phyloP scores from a whole-genome alignment of 2,329 filamentous ascomycete species.

The Fusarium succisae region DNA sequence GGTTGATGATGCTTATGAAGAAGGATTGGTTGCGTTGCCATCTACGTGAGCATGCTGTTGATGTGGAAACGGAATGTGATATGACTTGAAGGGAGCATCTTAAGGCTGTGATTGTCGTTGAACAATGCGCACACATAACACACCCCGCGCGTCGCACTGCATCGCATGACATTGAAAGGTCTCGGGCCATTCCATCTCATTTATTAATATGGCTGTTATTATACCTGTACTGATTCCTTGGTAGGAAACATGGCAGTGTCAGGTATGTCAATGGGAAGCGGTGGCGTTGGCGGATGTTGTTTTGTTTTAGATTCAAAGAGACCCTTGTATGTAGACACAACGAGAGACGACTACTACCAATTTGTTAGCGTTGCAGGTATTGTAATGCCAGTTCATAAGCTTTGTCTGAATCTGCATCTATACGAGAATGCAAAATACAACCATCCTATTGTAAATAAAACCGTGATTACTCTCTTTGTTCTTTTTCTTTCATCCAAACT shows the following conservation, averaged over 20 bases:
- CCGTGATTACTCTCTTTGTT: background rate
- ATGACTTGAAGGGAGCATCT: slow-evolving; percentile 12
- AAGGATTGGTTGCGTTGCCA: slow-evolving; percentile 1
- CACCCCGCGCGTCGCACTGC: slow-evolving; percentile 4
- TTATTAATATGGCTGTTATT: background rate
- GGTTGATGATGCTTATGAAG: slow-evolving; percentile 2
- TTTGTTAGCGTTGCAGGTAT: background rate
- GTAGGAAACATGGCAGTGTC: slow-evolving; percentile 12
- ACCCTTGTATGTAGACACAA: background rate
- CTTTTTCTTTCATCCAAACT: background rate
- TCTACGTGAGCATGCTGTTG: slow-evolving; percentile 18
- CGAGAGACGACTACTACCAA: background rate
- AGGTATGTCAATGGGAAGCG: slow-evolving; percentile 17
- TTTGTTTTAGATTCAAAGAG: slow-evolving; percentile 30
- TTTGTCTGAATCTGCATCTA: background rate
- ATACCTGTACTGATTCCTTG: background rate
- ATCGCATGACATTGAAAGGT: slow-evolving; percentile 2
- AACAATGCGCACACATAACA: slow-evolving; percentile 2
- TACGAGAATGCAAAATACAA: background rate
- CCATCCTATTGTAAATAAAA: background rate
- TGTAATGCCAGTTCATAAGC: background rate
- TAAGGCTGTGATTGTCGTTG: slow-evolving; percentile 1
- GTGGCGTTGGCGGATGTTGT: slow-evolving; percentile 27
- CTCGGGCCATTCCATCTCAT: slow-evolving; percentile 3
- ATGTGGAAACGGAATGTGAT: slow-evolving; percentile 35